Conservation (phyloP, 306 rosid genomes). For the Arachis hypogaea region DNA sequence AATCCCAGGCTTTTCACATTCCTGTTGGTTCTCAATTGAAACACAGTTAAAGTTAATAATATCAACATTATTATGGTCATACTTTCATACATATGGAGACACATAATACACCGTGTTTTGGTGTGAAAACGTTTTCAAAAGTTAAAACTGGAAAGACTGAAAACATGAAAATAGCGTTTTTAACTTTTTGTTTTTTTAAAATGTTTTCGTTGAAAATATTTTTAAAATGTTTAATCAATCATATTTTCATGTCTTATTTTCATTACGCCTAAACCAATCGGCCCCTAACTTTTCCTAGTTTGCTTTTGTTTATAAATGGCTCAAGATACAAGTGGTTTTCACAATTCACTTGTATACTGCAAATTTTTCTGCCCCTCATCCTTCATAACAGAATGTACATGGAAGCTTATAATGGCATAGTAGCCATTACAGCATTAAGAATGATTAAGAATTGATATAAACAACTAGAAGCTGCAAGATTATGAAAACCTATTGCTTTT, state of each 20-base stretch:
- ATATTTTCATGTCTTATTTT: too few relatives aligned
- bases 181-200: too few relatives aligned
- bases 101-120: background rate
- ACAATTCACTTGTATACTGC: background rate
- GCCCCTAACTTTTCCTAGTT: background rate
- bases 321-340: background rate
- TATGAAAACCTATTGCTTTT: conserved; percentile 20
- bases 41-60: too few relatives aligned
- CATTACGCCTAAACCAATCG: too few relatives aligned
- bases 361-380: background rate
- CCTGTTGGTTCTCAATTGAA: background rate
- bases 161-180: too few relatives aligned
- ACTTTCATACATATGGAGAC: too few relatives aligned
- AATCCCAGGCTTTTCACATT: background rate
- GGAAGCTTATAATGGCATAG: background rate
- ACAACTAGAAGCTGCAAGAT: conserved; percentile 29
- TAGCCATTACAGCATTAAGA: background rate
- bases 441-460: conserved; percentile 7
- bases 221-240: too few relatives aligned
- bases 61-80: too few relatives aligned
- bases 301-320: background rate
- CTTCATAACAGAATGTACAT: conserved; percentile 24
- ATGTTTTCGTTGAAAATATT: too few relatives aligned
- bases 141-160: too few relatives aligned
- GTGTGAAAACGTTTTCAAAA: too few relatives aligned